Base-by-base conservation (phyloP, 75 land plant species). In the Picea sitchensis region DNA sequence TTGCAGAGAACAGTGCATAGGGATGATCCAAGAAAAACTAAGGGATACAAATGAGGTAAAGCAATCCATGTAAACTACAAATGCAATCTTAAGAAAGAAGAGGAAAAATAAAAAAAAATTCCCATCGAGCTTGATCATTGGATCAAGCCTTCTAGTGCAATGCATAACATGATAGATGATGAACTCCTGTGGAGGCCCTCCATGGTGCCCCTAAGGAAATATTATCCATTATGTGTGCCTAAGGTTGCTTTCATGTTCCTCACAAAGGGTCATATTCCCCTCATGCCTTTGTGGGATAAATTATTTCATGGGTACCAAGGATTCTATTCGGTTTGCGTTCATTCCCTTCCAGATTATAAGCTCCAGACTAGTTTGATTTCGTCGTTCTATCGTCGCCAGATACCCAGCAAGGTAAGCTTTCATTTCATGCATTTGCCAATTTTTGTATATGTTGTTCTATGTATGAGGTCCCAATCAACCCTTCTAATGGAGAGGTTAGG, bases 211-310 rank as follows among this genome's bases (percentile, higher is more conserved):
- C 57, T 59, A 17, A 77, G 92, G 12, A 85, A 83, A 76, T 80
- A 78, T 60, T 84, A 83, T 36, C 96, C 94, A 2, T 86, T 85
- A 61, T 83, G 86, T 75, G 87, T 83, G 68, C 92, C 96, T 0
- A 94, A 94, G 83, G 80, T 94, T 38, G 96, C 95, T 20, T 94
- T 94, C 72, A 92, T 94, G 92, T 92, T 92, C 87, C 78, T 94
- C 65, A 90, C 92, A 14, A 89, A 68, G 36, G 96, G 96, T 2
- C 94, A 88, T 44, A 60, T 92, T 78, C 95, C 95, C 3, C 77
- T 94, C 12, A 81, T 77, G 14, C 92, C 89, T n/a, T 84, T 94
- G 6, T 94, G 97, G 97, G 91, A 91, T 82, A 85, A 73, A 76
- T 92, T 81, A 80, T 86, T 86, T 75, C 51, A 47, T 31, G 88